Base-by-base conservation (phyloP, 2,329 filamentous ascomycete species). In the Cladophialophora immunda region DNA sequence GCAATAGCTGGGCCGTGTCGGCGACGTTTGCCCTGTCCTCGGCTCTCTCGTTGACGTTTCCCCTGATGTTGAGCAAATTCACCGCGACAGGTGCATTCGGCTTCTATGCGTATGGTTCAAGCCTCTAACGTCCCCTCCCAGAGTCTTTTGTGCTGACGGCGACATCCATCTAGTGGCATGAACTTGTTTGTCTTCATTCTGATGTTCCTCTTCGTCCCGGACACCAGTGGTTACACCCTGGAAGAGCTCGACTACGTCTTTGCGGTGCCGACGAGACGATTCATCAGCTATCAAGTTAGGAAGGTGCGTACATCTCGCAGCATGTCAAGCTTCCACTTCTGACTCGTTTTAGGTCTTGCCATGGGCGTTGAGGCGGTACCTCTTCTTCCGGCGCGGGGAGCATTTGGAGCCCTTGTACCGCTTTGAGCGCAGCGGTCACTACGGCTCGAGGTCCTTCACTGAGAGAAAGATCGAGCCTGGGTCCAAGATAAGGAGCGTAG, bases 241-340 rank as follows among this genome's bases (percentile, higher is more conserved):
- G 85, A 87, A 72, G 81, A 87, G 69, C 85, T 87, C 79, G 85
- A 87, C 45, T 73, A 77, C 36, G 74, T 81, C 17, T 81, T 81
- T 70, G 78, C 58, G n/a, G 41, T 61, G 17, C 58, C 58, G 2
- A 61, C 58, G 19, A 38, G 45, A 11, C 27, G 29, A 15, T 61
- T 61, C 45, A 38, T 53, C 30, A 53, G 32, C 29, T 61, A 61
- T 41, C 41, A 61, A 47, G 17, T 61, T n/a, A 53, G 4, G 11
- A 25, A 38, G 58, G 58, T 59, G 22, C 11, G 45, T 50, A 5
- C 9, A n/a, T 8, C 6, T 19, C 4, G 19, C n/a, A n/a, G n/a
- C n/a, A n/a, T 50, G 13, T 15, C 9, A 4, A 4, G 22, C 45
- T 4, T 50, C 3, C 4, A 25, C 6, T 13, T 25, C 45, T 50